These are phyloP conservation scores for Sarocladium brachiariae DNA, from an alignment of 2,329 filamentous ascomycete species.

Conservation along the genomic window DNA sequence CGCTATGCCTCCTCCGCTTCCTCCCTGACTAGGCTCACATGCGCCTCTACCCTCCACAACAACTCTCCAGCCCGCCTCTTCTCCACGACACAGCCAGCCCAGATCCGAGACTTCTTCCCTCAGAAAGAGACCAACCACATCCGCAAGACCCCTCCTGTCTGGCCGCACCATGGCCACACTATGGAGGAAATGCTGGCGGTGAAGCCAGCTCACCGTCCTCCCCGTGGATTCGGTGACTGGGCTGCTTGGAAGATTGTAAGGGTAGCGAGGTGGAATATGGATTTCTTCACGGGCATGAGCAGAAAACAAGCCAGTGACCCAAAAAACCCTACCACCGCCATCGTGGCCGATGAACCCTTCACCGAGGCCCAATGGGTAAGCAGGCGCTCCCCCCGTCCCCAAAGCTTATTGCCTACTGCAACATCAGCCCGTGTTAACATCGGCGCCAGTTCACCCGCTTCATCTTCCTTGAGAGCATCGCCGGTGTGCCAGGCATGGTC, in stretches of 20 bases:
- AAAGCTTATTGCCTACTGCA: too few species aligned
- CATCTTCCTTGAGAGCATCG: slow-evolving; percentile 90
- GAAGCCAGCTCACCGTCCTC: slow-evolving; percentile 67
- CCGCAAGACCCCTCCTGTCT: slow-evolving; percentile 56
- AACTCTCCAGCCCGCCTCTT: slow-evolving; percentile 31
- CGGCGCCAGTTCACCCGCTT: slow-evolving; percentile 60
- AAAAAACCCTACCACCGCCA: slow-evolving; percentile 47
- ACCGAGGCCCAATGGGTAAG: slow-evolving; percentile 77
- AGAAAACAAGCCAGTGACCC: slow-evolving; percentile 65
- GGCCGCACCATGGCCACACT: slow-evolving; percentile 68
- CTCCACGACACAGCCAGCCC: slow-evolving; percentile 39
- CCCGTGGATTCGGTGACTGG: slow-evolving; percentile 68
- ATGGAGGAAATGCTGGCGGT: slow-evolving; percentile 72
- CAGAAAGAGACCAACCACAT: slow-evolving; percentile 54
- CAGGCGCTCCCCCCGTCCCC: slow-evolving; percentile 3
- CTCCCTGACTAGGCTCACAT: slow-evolving; percentile 19
- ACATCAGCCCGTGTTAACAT: too few species aligned
- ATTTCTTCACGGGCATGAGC: slow-evolving; percentile 66
- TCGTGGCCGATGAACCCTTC: slow-evolving; percentile 52
- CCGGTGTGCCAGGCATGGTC: slow-evolving; percentile 94
- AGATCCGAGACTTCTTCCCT: slow-evolving; percentile 57
- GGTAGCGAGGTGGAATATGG: slow-evolving; percentile 70
- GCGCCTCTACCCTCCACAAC: slow-evolving; percentile 18
- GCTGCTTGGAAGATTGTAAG: slow-evolving; percentile 72
- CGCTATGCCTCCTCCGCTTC: slow-evolving; percentile 10